These are phyloP conservation scores for Avena atlantica DNA, from an alignment of 176 grass and related monocot species.

Conservation along the genomic window DNA sequence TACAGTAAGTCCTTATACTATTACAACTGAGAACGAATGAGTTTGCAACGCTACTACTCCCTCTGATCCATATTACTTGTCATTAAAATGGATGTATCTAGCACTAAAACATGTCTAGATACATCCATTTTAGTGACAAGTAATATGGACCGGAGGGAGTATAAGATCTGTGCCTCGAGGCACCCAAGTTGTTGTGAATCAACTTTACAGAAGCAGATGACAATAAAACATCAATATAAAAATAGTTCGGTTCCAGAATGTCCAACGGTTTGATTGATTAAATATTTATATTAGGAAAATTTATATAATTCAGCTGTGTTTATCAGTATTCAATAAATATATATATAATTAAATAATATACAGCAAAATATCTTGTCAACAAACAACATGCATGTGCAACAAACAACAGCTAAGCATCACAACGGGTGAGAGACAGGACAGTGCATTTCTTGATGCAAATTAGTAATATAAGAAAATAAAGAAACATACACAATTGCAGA, in stretches of 20 bases:
- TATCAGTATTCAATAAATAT: conserved; percentile 1
- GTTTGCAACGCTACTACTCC: conserved; percentile 5
- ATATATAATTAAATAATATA: neutral
- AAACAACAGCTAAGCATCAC: conserved; percentile 29
- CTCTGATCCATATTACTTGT: too few relatives aligned
- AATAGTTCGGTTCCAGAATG: neutral
- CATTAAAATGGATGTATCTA: too few relatives aligned
- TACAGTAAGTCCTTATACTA: neutral
- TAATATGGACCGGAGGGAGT: too few relatives aligned
- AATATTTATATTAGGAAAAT: neutral
- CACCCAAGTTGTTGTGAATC: neutral
- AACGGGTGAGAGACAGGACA: conserved; percentile 4
- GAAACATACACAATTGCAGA: conserved; percentile 95
- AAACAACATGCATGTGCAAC: conserved; percentile 19
- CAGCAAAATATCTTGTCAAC: neutral
- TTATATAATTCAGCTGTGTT: conserved; percentile 5
- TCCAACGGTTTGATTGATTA: conserved; percentile 5
- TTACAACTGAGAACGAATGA: neutral
- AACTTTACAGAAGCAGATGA: conserved; percentile 11
- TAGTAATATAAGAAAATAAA: conserved; percentile 9
- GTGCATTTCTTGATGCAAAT: conserved; percentile 4
- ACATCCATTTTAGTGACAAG: too few relatives aligned
- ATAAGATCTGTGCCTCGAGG: neutral
- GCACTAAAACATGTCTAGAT: too few relatives aligned
- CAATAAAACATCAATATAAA: neutral